Conservation (phyloP, 2,329 filamentous ascomycete genomes). For the Penicillium psychrosexuale region DNA sequence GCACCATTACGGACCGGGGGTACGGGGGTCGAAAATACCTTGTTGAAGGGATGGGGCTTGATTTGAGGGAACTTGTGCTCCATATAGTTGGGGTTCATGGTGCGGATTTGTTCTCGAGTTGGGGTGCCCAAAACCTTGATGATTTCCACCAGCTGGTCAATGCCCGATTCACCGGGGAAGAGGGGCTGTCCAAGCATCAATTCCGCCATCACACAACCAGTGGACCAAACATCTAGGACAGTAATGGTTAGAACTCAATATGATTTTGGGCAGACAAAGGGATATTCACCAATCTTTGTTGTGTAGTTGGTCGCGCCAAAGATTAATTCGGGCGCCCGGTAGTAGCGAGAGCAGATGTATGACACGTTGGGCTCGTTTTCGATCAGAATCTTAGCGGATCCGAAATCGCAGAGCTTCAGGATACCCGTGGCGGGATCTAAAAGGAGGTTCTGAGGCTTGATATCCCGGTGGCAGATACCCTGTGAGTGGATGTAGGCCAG, state of each 20-base stretch:
- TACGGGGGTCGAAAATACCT: constrained; percentile 50
- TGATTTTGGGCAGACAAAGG: background rate
- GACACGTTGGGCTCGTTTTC: constrained; percentile 99
- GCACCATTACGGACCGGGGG: constrained; percentile 3
- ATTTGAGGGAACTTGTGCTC: constrained; percentile 99
- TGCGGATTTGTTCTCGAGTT: constrained; percentile 95
- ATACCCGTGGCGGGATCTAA: constrained; percentile 88
- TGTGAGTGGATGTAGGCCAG: constrained; percentile 98
- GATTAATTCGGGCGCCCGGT: constrained; percentile 94
- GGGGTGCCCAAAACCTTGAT: constrained; percentile 98
- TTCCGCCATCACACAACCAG: constrained; percentile 98
- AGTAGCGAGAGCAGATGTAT: constrained; percentile 99
- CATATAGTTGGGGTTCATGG: constrained; percentile 99
- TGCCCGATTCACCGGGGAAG: constrained; percentile 97
- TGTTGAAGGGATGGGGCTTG: constrained; percentile 98
- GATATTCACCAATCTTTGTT: constrained; percentile 88
- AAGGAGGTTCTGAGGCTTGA: constrained; percentile 97
- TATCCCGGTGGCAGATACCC: constrained; percentile 97
- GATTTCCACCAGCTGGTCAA: constrained; percentile 97
- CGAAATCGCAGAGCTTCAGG: constrained; percentile 97
- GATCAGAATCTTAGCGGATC: constrained; percentile 96
- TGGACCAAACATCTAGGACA: constrained; percentile 89
- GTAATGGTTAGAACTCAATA: background rate
- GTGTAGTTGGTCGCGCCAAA: constrained; percentile 99
- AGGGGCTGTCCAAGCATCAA: constrained; percentile 97